Evolutionary conservation across 129 eudicot genomes (phyloP).

Genomic region (Sambucus nigra): DNA sequence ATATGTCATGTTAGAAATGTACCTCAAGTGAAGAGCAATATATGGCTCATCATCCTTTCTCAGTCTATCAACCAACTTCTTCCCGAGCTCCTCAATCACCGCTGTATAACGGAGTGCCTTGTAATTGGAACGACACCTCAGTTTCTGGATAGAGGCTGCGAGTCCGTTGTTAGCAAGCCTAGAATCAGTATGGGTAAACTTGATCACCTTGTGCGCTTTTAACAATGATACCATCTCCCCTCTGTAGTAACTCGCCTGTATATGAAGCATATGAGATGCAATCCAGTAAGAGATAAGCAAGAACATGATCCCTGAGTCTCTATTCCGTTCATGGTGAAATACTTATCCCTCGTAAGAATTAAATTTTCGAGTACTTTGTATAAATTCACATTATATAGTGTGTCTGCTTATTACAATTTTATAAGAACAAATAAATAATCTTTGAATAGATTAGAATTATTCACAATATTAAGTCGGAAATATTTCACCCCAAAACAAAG

Average conservation of each 20-base stretch:
- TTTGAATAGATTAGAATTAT: too few species aligned
- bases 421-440: too few species aligned
- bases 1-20: neutral
- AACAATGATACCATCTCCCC: constrained; percentile 47
- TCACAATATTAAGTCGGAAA: too few species aligned
- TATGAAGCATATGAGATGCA: neutral
- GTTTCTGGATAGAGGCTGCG: constrained; percentile 51
- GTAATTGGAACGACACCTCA: constrained; percentile 83
- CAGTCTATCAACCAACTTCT: constrained; percentile 41
- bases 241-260: constrained; percentile 64
- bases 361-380: too few species aligned
- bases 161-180: constrained; percentile 85
- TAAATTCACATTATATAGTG: too few species aligned
- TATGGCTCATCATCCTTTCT: constrained; percentile 44
- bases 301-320: neutral
- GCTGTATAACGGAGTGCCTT: constrained; percentile 63
- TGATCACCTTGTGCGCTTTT: constrained; percentile 57
- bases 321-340: too few species aligned
- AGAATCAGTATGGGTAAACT: constrained; percentile 75
- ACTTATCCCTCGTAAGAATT: too few species aligned
- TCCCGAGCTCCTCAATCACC: constrained; percentile 61
- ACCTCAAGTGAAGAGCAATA: constrained; percentile 91
- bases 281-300: too few species aligned
- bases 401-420: too few species aligned
- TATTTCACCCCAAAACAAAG: too few species aligned